A percentile compares a stretch with the other conserved stretches of the same genome.
These are phyloP conservation scores for Penicillium oxalicum DNA, from an alignment of 2,329 filamentous ascomycete genomes.

Conservation along the genomic window DNA sequence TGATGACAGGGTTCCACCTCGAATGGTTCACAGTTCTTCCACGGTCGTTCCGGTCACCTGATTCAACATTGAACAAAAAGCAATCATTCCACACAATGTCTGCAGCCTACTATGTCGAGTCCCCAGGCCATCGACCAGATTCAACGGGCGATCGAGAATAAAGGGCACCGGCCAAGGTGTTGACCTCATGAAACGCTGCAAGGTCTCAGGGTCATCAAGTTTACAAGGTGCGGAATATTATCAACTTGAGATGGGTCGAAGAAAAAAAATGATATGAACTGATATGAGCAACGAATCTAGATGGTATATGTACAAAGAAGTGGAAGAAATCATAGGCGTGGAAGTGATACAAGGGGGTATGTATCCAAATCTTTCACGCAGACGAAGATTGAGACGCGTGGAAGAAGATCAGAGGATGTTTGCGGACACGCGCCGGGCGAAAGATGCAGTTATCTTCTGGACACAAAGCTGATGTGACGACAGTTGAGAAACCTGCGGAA, in stretches of 20 bases:
- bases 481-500: not conserved
- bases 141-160: too few relatives aligned
- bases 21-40: too few relatives aligned
- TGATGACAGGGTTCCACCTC: too few relatives aligned
- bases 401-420: conserved; percentile 1
- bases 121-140: too few relatives aligned
- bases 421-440: conserved; percentile 5
- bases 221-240: not conserved
- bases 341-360: conserved; percentile 16
- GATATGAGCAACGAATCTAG: conserved; percentile 16
- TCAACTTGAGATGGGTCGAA: not conserved
- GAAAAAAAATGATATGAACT: conserved; percentile 2
- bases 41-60: too few relatives aligned
- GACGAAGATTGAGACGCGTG: conserved; percentile 1
- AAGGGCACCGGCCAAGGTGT: too few relatives aligned
- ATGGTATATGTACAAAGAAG: conserved; percentile 26
- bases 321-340: conserved; percentile 5
- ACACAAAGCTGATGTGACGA: not conserved
- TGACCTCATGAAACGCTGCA: too few relatives aligned
- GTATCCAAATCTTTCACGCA: conserved; percentile 7
- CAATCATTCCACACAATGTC: too few relatives aligned
- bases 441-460: not conserved
- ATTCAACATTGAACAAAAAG: too few relatives aligned
- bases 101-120: too few relatives aligned
- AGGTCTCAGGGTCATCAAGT: too few relatives aligned